Evolutionary conservation across 2,329 filamentous ascomycete species (phyloP).

Genomic region (Ceratocystis smalleyi): DNA sequence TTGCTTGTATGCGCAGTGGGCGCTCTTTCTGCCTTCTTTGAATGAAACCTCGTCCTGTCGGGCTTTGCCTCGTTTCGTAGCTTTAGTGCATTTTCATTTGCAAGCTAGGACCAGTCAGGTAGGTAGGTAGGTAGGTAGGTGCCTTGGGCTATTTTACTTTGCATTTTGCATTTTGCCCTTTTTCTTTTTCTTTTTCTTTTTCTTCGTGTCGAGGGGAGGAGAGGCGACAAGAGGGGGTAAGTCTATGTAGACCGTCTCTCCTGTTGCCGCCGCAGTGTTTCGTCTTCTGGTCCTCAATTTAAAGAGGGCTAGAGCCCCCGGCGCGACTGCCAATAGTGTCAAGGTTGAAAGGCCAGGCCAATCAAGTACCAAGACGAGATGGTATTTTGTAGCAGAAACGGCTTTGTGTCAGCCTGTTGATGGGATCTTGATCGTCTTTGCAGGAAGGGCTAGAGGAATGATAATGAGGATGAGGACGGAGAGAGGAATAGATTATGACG

Average conservation of each 20-base stretch:
- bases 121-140: no score
- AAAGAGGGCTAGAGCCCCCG: not conserved
- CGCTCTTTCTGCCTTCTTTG: not conserved
- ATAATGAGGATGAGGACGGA: not conserved
- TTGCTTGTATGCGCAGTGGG: not conserved
- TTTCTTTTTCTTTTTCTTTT: no score
- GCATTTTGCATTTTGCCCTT: no score
- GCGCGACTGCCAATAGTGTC: not conserved
- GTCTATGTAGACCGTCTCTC: no score
- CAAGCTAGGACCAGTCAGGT: not conserved
- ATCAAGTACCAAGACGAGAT: not conserved
- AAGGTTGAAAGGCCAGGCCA: not conserved
- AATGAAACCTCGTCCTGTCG: not conserved
- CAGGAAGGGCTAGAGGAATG: not conserved
- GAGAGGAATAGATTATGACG: not conserved
- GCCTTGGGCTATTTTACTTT: not conserved
- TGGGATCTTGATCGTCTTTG: not conserved
- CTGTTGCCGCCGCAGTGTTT: not conserved
- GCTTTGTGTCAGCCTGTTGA: slow-evolving; percentile 2
- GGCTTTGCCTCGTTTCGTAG: not conserved
- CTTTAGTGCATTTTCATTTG: not conserved
- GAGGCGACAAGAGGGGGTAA: no score
- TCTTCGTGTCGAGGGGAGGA: no score
- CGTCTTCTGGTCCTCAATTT: slow-evolving; percentile 2
- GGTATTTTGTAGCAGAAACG: not conserved